Percentiles rank a stretch among this genome's conserved stretches.
Evolutionary conservation across 78 protist species (phyloP).

Genomic region (Dictyostelium intermedium): DNA sequence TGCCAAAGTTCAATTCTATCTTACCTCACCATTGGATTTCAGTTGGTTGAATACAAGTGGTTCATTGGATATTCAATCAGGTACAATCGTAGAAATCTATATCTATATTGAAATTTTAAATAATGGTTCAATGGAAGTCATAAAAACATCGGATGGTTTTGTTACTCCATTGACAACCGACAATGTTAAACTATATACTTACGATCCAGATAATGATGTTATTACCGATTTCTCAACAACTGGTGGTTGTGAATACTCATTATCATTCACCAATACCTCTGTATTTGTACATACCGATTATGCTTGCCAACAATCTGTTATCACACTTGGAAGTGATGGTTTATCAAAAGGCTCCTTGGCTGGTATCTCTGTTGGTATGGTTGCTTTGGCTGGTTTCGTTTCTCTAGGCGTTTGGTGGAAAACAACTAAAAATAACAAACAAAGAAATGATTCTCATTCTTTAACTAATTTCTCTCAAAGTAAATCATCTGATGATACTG

Average conservation of each 20-base stretch:
- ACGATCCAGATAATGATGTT: not conserved
- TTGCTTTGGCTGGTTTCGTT: not conserved
- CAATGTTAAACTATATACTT: not conserved
- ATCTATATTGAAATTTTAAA: not conserved
- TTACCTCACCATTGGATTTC: not conserved
- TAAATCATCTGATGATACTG: not conserved
- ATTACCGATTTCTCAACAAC: not conserved
- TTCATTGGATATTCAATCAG: not conserved
- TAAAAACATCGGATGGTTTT: not conserved
- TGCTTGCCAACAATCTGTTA: not conserved
- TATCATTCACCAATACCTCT: not conserved
- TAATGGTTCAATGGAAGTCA: not conserved
- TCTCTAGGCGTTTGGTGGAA: not conserved
- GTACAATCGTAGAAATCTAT: not conserved
- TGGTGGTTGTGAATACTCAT: not conserved
- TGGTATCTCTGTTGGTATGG: conserved; percentile 1
- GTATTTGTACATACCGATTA: not conserved
- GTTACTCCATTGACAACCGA: not conserved
- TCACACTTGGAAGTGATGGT: not conserved
- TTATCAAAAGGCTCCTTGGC: not conserved
- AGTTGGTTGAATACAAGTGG: conserved; percentile 3
- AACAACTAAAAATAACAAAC: not conserved
- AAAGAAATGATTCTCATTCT: not conserved
- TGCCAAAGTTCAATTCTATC: not conserved
- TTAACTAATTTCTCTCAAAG: not conserved